Percentiles rank a stretch among this genome's conserved stretches.
Conservation (phyloP, 2,329 filamentous ascomycete genomes). For the Canariomyces notabilis region DNA sequence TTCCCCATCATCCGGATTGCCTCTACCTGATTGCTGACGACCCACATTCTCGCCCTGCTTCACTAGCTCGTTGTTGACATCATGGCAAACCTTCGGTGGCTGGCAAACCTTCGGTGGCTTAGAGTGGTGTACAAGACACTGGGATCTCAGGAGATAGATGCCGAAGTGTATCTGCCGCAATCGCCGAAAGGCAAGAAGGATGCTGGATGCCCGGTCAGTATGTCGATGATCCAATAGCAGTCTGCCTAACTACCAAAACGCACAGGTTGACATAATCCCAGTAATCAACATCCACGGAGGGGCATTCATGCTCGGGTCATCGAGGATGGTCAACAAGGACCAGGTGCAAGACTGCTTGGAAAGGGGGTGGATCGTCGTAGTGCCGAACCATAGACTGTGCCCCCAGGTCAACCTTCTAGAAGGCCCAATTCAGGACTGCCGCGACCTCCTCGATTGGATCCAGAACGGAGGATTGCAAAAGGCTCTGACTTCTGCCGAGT, state of each 20-base stretch:
- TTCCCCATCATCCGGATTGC: too few relatives aligned
- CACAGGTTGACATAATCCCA: too few relatives aligned
- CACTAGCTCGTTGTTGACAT: too few relatives aligned
- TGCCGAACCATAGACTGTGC: conserved; percentile 31
- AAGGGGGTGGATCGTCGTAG: conserved; percentile 36
- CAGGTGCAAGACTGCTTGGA: conserved; percentile 35
- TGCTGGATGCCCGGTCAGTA: too few relatives aligned
- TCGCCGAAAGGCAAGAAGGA: too few relatives aligned
- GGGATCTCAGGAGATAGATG: conserved; percentile 27
- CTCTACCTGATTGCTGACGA: too few relatives aligned
- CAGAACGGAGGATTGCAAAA: conserved; percentile 28
- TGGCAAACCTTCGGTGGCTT: too few relatives aligned
- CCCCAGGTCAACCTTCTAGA: conserved; percentile 31
- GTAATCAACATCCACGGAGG: conserved; percentile 41
- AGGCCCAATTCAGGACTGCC: conserved; percentile 31
- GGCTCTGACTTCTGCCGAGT: conserved; percentile 16
- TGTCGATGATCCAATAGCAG: too few relatives aligned
- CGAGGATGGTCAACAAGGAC: conserved; percentile 34
- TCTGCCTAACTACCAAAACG: too few relatives aligned
- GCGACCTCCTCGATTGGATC: conserved; percentile 34
- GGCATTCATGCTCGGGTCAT: conserved; percentile 39
- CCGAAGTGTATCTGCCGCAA: conserved; percentile 27
- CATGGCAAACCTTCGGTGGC: too few relatives aligned
- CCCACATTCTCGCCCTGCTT: too few relatives aligned
- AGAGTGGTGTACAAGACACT: conserved; percentile 31